Base-by-base conservation (phyloP, 2,329 filamentous ascomycete genomes). In the Boeremia exigua region DNA sequence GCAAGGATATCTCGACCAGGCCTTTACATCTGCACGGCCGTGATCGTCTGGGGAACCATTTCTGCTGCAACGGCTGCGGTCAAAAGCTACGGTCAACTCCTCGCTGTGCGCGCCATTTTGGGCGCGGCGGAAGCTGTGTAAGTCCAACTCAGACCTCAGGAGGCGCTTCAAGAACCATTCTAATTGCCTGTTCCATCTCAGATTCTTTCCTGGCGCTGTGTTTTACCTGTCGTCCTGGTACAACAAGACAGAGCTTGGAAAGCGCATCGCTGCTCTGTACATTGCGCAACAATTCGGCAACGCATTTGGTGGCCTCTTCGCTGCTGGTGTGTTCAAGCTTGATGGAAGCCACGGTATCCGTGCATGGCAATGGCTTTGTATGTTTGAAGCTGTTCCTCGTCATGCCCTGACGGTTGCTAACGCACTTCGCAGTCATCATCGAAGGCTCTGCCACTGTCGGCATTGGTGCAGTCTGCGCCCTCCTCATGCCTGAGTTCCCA, bases 151-250 rank as follows among this genome's bases (percentile, higher is more conserved):
- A 8, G 19, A 23, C 19, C 19, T 23, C 19, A 23, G 19, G 19
- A 23, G 19, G 19, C 19, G 19, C 19, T 23, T 23, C 19, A 23
- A 23, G 19, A 23, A 23, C 19, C 19, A 23, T 23, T 23, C 19
- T 23, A 5, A 23, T 23, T 5, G 2, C 5, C 19, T 23, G 19
- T 23, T 23, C 19, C 19, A 23, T 23, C 19, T 23, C 19, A 70
- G 69, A 1, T 87, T 87, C 67, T 78, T 87, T 40, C 86, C 86
- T 0, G 86, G 86, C 33, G 83, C 83, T 0, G 77, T 87, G 14
- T 79, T 86, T 44, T 82, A 86, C 42, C 77, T 88, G 32, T 85
- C 83, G 0, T 84, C 86, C 57, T 88, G 85, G 81, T 88, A 88
- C 68, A 88, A 85, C 3, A 81, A 85, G 49, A 80, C 80, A 29